phyloP scores from a whole-genome alignment of 2,329 filamentous ascomycete species.

The Aphanoascus verrucosus region DNA sequence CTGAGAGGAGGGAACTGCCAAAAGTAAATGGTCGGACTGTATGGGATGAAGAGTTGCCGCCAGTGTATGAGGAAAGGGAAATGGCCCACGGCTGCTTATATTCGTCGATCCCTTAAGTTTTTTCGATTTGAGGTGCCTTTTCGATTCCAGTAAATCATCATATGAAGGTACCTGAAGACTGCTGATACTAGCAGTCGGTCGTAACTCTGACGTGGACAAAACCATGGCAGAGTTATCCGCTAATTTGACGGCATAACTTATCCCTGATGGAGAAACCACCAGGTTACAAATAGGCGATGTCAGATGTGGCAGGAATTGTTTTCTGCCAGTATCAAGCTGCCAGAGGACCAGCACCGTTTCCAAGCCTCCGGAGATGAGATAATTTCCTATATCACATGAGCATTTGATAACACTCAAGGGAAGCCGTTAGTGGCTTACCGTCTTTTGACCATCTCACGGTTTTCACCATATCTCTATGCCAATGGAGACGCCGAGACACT shows the following conservation, averaged over 20 bases:
- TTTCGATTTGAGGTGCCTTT: slow-evolving; percentile 10
- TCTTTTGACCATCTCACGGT: slow-evolving; percentile 86
- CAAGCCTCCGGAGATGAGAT: slow-evolving; percentile 82
- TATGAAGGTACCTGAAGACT: slow-evolving; percentile 55
- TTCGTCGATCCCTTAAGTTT: slow-evolving; percentile 38
- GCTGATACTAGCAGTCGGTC: slow-evolving; percentile 71
- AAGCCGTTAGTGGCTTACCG: slow-evolving; percentile 47
- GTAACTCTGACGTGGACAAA: slow-evolving; percentile 78
- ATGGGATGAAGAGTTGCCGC: slow-evolving; percentile 54
- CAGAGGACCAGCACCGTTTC: slow-evolving; percentile 85
- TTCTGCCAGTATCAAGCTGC: slow-evolving; percentile 80
- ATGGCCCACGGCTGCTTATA: slow-evolving; percentile 1
- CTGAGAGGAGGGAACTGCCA: slow-evolving; percentile 53
- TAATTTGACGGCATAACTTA: slow-evolving; percentile 72
- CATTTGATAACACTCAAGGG: neutral
- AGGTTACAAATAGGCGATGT: slow-evolving; percentile 76
- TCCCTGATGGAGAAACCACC: slow-evolving; percentile 65
- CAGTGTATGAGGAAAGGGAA: slow-evolving; percentile 21
- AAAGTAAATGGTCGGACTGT: slow-evolving; percentile 52
- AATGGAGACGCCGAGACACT: slow-evolving; percentile 63
- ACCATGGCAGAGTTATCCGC: slow-evolving; percentile 90
- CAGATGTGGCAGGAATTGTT: slow-evolving; percentile 80
- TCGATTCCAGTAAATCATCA: neutral
- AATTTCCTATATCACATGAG: slow-evolving; percentile 54
- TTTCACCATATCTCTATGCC: slow-evolving; percentile 78